These are phyloP conservation scores for Raddia distichophylla DNA, from an alignment of 176 grass and related monocot species.

Conservation along the genomic window DNA sequence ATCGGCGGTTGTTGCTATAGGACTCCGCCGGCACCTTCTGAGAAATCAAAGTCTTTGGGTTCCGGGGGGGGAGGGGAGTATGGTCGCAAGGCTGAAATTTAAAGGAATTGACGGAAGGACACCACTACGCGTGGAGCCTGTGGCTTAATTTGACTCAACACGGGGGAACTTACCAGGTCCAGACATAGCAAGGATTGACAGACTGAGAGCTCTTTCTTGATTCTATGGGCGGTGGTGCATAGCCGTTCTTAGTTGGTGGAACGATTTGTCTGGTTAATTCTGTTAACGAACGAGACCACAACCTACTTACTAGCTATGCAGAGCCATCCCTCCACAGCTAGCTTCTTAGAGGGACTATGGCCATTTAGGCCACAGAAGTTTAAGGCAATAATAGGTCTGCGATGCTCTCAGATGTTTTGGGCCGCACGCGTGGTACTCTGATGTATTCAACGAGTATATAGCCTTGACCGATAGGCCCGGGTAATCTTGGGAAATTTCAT, in stretches of 20 bases:
- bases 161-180: conserved; percentile 56
- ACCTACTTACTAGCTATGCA: conserved; percentile 61
- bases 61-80: conserved; percentile 59
- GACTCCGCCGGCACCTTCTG: conserved; percentile 82
- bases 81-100: conserved; percentile 63
- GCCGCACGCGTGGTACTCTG: conserved; percentile 58
- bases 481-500: too few species aligned
- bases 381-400: conserved; percentile 71
- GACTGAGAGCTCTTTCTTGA: conserved; percentile 59
- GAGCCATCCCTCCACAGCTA: conserved; percentile 53
- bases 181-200: conserved; percentile 75
- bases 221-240: conserved; percentile 65
- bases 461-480: not conserved
- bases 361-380: conserved; percentile 66
- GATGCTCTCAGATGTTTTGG: conserved; percentile 84
- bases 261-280: conserved; percentile 72
- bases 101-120: conserved; percentile 51
- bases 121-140: conserved; percentile 41
- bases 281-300: conserved; percentile 72
- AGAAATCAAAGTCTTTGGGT: conserved; percentile 94
- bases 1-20: conserved; percentile 67
- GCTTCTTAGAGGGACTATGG: conserved; percentile 86
- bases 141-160: conserved; percentile 54
- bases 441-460: conserved; percentile 44
- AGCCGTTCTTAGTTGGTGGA: conserved; percentile 58